Conservation (phyloP, 2,329 filamentous ascomycete genomes). For the Phyllosticta ampelicida region DNA sequence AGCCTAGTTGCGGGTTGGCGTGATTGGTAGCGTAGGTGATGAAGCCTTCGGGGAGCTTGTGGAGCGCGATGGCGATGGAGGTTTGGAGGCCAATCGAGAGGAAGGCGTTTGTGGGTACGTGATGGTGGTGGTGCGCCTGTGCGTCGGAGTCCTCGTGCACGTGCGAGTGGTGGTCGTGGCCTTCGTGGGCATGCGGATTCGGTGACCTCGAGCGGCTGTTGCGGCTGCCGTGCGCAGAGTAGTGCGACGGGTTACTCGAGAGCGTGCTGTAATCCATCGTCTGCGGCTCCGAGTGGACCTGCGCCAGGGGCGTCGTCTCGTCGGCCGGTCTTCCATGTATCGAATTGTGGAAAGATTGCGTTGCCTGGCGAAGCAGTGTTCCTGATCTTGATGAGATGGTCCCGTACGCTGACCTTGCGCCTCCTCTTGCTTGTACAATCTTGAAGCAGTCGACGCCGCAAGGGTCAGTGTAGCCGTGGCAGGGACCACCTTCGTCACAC, state of each 20-base stretch:
- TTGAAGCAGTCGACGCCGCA: slow-evolving; percentile 53
- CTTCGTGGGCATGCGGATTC: slow-evolving; percentile 3
- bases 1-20: slow-evolving; percentile 76
- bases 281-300: background rate
- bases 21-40: slow-evolving; percentile 97
- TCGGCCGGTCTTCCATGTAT: background rate
- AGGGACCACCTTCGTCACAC: slow-evolving; percentile 49
- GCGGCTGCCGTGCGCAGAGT: slow-evolving; percentile 16
- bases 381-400: background rate
- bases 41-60: slow-evolving; percentile 82
- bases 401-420: slow-evolving; percentile 14
- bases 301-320: background rate
- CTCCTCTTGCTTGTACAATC: slow-evolving; percentile 31
- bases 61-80: slow-evolving; percentile 84
- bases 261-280: slow-evolving; percentile 11
- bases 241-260: slow-evolving; percentile 11
- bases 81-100: slow-evolving; percentile 93
- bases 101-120: slow-evolving; percentile 89
- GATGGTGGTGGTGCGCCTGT: slow-evolving; percentile 62
- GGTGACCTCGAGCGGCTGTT: slow-evolving; percentile 13
- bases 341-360: background rate
- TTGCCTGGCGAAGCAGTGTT: background rate
- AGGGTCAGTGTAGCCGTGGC: slow-evolving; percentile 50
- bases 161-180: slow-evolving; percentile 14
- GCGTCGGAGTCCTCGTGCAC: slow-evolving; percentile 11